phyloP scores from a whole-genome alignment of 108 stramenopile species.

The Nitzschia putrida region DNA sequence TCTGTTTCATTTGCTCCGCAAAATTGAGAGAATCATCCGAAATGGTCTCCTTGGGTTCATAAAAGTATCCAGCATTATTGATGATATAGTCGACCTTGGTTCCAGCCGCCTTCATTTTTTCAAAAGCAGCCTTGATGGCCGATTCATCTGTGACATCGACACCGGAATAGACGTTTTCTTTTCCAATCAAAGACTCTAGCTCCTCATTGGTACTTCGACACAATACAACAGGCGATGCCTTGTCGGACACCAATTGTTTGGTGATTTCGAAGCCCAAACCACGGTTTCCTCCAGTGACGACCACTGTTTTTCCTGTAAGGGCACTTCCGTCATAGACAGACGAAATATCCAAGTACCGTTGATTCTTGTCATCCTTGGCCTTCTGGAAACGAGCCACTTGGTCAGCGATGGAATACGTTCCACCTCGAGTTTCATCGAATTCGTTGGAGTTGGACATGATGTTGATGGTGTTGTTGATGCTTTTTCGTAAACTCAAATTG shows the following conservation, averaged over 20 bases:
- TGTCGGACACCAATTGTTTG: constrained; percentile 69
- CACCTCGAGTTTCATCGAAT: constrained; percentile 75
- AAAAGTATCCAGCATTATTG: constrained; percentile 90
- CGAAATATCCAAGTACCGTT: constrained; percentile 72
- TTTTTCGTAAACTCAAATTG: background rate
- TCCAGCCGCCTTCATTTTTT: constrained; percentile 61
- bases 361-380: constrained; percentile 65
- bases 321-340: constrained; percentile 64
- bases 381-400: constrained; percentile 72
- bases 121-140: constrained; percentile 66
- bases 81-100: constrained; percentile 82
- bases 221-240: constrained; percentile 78
- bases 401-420: constrained; percentile 75
- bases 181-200: constrained; percentile 62
- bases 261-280: constrained; percentile 83
- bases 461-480: background rate
- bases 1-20: constrained; percentile 86
- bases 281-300: constrained; percentile 89
- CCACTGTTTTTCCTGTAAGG: constrained; percentile 70
- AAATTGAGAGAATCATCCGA: constrained; percentile 77
- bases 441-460: background rate
- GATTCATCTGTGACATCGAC: constrained; percentile 84
- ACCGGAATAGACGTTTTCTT: constrained; percentile 73
- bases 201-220: constrained; percentile 60
- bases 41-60: constrained; percentile 74